Evolutionary conservation across 2,329 filamentous ascomycete species (phyloP).

Genomic region (Pestalotiopsis sp.): DNA sequence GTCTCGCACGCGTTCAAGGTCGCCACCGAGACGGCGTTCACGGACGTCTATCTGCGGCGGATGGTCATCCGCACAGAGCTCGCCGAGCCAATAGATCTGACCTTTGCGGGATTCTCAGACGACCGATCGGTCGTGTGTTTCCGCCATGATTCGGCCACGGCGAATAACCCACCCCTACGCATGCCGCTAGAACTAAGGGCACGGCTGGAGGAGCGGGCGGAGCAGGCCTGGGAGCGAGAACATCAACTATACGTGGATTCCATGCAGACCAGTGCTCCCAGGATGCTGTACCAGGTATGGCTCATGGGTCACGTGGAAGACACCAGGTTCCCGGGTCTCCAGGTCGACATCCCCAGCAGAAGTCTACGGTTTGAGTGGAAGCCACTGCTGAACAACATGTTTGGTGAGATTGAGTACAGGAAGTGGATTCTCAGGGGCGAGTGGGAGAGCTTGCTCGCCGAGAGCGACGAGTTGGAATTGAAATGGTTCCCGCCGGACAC

Average conservation of each 20-base stretch:
- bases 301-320: conserved; percentile 1
- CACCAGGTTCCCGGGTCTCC: neutral
- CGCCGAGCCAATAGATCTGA: conserved; percentile 1
- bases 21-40: conserved; percentile 13
- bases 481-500: neutral
- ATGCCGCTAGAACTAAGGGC: neutral
- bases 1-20: conserved; percentile 10
- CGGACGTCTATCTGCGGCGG: conserved; percentile 4
- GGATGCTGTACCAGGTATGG: neutral
- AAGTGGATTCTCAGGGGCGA: neutral
- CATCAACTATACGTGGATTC: neutral
- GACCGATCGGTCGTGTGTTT: neutral
- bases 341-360: neutral
- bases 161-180: neutral
- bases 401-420: conserved; percentile 10
- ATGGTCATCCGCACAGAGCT: conserved; percentile 5
- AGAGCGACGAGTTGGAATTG: neutral
- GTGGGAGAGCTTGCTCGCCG: neutral
- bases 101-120: neutral
- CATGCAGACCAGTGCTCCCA: neutral
- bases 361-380: conserved; percentile 1
- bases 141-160: neutral
- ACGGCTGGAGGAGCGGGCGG: neutral
- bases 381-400: conserved; percentile 1
- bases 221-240: neutral